Evolutionary conservation across 2,329 filamentous ascomycete genomes (phyloP).

Genomic region (Trichoderma cornu-damae): DNA sequence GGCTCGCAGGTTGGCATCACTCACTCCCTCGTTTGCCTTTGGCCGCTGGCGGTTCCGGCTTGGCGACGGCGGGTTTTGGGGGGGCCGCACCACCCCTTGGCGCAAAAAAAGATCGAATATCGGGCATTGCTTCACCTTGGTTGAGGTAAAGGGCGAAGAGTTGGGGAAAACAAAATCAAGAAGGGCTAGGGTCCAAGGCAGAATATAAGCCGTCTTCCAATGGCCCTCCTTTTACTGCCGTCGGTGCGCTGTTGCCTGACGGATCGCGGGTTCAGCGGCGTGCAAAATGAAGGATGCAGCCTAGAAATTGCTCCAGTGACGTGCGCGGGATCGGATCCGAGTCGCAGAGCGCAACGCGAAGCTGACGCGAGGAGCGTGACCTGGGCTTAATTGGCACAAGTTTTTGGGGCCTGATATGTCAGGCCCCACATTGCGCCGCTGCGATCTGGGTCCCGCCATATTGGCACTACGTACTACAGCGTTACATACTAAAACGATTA

Average conservation of each 20-base stretch:
- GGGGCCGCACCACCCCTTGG: constrained; percentile 59
- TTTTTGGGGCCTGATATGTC: constrained; percentile 23
- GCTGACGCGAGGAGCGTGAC: constrained; percentile 43
- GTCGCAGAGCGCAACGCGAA: constrained; percentile 36
- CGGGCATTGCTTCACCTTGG: constrained; percentile 58
- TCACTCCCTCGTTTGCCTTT: constrained; percentile 45
- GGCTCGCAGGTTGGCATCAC: constrained; percentile 19
- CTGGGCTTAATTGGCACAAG: constrained; percentile 30
- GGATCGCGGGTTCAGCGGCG: constrained; percentile 8
- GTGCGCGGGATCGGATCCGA: constrained; percentile 28
- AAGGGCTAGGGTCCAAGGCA: background rate
- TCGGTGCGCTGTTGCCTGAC: constrained; percentile 24
- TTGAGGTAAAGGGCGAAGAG: background rate
- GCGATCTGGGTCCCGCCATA: background rate
- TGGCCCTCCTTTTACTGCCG: constrained; percentile 24
- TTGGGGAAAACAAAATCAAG: background rate
- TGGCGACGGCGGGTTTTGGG: constrained; percentile 37
- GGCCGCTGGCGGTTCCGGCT: constrained; percentile 37
- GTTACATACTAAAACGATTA: too few relatives aligned
- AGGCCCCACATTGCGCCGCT: constrained; percentile 22
- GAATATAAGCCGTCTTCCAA: constrained; percentile 3
- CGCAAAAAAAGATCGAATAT: constrained; percentile 89
- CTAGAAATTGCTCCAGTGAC: constrained; percentile 31
- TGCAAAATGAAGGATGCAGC: constrained; percentile 21
- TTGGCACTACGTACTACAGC: too few relatives aligned